Conservation (phyloP, 257 asterid genomes). For the Nicotiana obtusifolia region DNA sequence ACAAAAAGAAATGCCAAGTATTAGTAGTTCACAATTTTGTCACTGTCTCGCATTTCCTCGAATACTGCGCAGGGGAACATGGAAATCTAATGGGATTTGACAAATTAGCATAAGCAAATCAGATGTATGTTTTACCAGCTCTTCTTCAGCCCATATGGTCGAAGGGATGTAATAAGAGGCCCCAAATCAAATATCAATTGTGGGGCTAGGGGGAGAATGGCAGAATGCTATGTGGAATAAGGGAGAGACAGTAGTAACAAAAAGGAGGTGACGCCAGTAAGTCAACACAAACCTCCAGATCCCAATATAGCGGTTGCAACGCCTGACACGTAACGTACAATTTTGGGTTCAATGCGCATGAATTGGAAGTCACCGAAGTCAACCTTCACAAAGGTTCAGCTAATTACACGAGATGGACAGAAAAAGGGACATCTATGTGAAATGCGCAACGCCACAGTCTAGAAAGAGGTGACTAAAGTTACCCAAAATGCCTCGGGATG, state of each 20-base stretch:
- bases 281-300: conserved; percentile 70
- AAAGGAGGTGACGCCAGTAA: conserved; percentile 6
- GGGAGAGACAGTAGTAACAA: conserved; percentile 1
- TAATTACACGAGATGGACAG: background rate
- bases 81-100: background rate
- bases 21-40: background rate
- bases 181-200: background rate
- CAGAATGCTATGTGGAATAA: background rate
- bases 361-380: conserved; percentile 97
- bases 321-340: conserved; percentile 75
- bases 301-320: conserved; percentile 89
- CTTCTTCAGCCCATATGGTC: background rate
- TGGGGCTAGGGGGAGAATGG: background rate
- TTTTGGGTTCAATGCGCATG: conserved; percentile 76
- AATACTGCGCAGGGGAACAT: background rate
- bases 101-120: background rate
- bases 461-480: conserved; percentile 10
- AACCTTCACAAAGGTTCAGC: conserved; percentile 45
- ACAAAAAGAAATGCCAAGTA: background rate
- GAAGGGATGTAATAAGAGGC: background rate
- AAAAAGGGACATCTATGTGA: conserved; percentile 13
- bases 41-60: background rate
- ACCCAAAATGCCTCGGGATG: conserved; percentile 99
- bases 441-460: conserved; percentile 3
- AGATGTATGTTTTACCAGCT: background rate